Conservation (phyloP, 805 yeast species). For the Metschnikowia proteae region DNA sequence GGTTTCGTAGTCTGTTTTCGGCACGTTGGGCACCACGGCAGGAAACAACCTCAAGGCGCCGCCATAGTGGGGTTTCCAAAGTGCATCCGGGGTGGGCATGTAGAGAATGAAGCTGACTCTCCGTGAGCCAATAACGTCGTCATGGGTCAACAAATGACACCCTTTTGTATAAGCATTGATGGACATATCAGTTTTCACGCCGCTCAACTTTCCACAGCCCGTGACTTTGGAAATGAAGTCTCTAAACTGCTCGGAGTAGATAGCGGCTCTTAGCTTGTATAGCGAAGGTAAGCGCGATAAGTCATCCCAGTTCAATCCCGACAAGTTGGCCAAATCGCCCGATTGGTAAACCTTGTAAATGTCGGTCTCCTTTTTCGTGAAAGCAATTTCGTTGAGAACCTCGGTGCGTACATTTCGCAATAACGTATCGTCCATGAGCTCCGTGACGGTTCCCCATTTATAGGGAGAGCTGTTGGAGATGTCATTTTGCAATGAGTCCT, state of each 20-base stretch:
- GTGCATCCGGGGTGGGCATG: slow-evolving; percentile 84
- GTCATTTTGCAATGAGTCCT: slow-evolving; percentile 33
- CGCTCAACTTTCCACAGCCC: slow-evolving; percentile 85
- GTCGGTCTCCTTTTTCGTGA: slow-evolving; percentile 95
- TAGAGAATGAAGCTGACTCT: slow-evolving; percentile 90
- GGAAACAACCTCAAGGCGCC: slow-evolving; percentile 88
- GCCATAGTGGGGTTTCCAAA: slow-evolving; percentile 90
- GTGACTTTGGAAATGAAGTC: slow-evolving; percentile 74
- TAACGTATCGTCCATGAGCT: slow-evolving; percentile 71
- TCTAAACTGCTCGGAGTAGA: slow-evolving; percentile 83
- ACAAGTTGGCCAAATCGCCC: slow-evolving; percentile 88
- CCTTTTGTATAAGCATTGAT: slow-evolving; percentile 88
- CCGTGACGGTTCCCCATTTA: slow-evolving; percentile 80
- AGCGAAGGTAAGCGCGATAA: slow-evolving; percentile 68
- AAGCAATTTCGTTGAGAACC: slow-evolving; percentile 76
- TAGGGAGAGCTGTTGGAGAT: slow-evolving; percentile 69
- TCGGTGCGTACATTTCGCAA: slow-evolving; percentile 80
- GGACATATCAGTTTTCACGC: slow-evolving; percentile 88
- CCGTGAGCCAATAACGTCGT: slow-evolving; percentile 95
- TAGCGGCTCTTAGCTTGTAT: slow-evolving; percentile 75
- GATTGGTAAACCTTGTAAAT: slow-evolving; percentile 88
- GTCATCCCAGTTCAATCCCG: slow-evolving; percentile 79
- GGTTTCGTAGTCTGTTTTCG: slow-evolving; percentile 66
- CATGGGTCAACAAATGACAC: slow-evolving; percentile 92
- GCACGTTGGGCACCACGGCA: slow-evolving; percentile 84